Percentiles rank a stretch among this genome's conserved stretches.
Evolutionary conservation across 2,329 filamentous ascomycete species (phyloP).

Genomic region (Thelonectria olida): DNA sequence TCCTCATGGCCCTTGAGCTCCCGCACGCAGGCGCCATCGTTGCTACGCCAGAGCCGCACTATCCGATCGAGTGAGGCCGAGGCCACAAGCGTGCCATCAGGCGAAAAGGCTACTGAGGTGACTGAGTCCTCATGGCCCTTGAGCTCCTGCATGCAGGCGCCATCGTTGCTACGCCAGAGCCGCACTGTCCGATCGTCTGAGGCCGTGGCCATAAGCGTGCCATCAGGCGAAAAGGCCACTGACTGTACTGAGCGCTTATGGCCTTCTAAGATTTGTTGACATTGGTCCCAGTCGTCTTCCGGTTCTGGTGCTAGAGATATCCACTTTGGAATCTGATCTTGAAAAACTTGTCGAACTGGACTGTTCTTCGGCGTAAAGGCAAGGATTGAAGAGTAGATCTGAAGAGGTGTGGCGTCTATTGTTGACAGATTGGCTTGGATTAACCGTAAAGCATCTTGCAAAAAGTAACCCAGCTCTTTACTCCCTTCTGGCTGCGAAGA

Average conservation of each 20-base stretch:
- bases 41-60: background rate
- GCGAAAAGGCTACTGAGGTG: background rate
- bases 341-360: background rate
- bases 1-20: background rate
- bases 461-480: background rate
- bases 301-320: background rate
- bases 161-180: background rate
- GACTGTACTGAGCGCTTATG: background rate
- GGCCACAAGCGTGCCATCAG: background rate
- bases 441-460: slow-evolving; percentile 30
- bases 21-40: background rate
- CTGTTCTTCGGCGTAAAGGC: slow-evolving; percentile 36
- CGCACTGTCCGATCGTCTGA: background rate
- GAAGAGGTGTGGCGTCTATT: slow-evolving; percentile 33
- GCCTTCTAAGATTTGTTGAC: background rate
- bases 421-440: slow-evolving; percentile 4
- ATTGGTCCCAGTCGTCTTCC: background rate
- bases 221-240: background rate
- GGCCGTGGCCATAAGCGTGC: background rate
- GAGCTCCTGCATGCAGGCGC: background rate
- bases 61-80: too few relatives aligned
- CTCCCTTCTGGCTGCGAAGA: slow-evolving; percentile 6
- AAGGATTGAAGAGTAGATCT: slow-evolving; percentile 39
- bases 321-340: background rate
- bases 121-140: background rate